Conservation (phyloP, 2,329 filamentous ascomycete species). For the Thyridium curvatum region DNA sequence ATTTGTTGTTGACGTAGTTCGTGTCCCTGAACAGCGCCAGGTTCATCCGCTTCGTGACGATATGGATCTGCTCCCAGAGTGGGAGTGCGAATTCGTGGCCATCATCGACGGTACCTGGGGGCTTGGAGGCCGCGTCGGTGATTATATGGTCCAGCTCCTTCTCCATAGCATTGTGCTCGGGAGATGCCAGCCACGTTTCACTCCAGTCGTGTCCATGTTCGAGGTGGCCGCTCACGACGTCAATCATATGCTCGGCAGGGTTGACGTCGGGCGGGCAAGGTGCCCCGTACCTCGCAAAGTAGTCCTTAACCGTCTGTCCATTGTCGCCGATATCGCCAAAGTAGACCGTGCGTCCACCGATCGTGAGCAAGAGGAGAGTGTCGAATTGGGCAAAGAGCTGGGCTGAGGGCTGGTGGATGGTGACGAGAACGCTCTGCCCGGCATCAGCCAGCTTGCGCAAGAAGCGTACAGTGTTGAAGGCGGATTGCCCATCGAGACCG, state of each 20-base stretch:
- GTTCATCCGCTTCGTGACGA: conserved; percentile 42
- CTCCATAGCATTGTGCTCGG: conserved; percentile 22
- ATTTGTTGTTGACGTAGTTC: conserved; percentile 56
- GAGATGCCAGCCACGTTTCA: conserved; percentile 26
- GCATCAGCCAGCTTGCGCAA: conserved; percentile 54
- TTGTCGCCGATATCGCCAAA: conserved; percentile 54
- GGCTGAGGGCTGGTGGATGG: conserved; percentile 38
- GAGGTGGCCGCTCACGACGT: conserved; percentile 32
- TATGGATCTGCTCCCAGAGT: conserved; percentile 41
- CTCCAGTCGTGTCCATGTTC: conserved; percentile 36
- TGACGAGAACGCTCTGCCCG: conserved; percentile 35
- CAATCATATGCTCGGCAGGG: conserved; percentile 61
- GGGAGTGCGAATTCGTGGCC: conserved; percentile 60
- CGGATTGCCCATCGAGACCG: conserved; percentile 67
- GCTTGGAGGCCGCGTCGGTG: conserved; percentile 26
- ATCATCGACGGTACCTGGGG: conserved; percentile 30
- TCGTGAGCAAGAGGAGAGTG: conserved; percentile 48
- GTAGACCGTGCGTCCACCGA: conserved; percentile 56
- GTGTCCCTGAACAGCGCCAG: conserved; percentile 60
- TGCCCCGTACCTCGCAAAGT: conserved; percentile 52
- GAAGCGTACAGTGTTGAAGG: conserved; percentile 65
- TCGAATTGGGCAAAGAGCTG: conserved; percentile 41
- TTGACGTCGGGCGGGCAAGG: conserved; percentile 44
- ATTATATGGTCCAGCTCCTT: conserved; percentile 32
- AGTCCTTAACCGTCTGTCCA: conserved; percentile 30